phyloP scores from a whole-genome alignment of 1,284 basidiomycete species.

The Thecaphora thlaspeos region DNA sequence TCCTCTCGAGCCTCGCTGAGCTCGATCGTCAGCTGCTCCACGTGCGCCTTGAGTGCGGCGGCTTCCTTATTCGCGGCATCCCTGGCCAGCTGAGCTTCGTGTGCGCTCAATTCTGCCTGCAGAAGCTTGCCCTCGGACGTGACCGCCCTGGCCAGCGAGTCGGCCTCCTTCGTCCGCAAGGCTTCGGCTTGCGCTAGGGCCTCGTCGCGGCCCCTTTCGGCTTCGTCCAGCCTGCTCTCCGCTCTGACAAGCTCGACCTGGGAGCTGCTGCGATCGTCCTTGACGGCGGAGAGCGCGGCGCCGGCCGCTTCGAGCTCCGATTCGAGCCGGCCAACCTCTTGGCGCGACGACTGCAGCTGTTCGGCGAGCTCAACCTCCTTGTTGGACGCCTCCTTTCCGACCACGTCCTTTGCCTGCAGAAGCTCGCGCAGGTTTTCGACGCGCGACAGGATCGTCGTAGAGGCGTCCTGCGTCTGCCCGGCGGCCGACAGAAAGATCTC shows the following conservation, averaged over 20 bases:
- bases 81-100: not conserved
- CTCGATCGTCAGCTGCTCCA: slow-evolving; percentile 28
- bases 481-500: slow-evolving; percentile 39
- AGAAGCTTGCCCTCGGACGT: slow-evolving; percentile 10
- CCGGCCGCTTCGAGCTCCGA: not conserved
- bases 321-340: not conserved
- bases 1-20: slow-evolving; percentile 18
- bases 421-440: slow-evolving; percentile 11
- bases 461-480: slow-evolving; percentile 7
- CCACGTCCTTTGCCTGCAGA: slow-evolving; percentile 2
- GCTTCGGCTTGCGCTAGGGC: slow-evolving; percentile 19
- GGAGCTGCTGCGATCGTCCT: not conserved
- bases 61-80: slow-evolving; percentile 12
- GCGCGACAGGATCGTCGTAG: slow-evolving; percentile 7
- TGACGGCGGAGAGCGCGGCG: not conserved
- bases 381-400: slow-evolving; percentile 1
- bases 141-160: not conserved
- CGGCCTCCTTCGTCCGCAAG: slow-evolving; percentile 8
- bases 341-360: not conserved
- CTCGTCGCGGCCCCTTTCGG: slow-evolving; percentile 23
- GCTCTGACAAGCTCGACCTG: not conserved
- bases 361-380: slow-evolving; percentile 3
- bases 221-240: slow-evolving; percentile 9
- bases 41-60: slow-evolving; percentile 18
- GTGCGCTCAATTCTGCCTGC: not conserved